phyloP scores from a whole-genome alignment of 345 rosid species.

The Leavenworthia alabamica region DNA sequence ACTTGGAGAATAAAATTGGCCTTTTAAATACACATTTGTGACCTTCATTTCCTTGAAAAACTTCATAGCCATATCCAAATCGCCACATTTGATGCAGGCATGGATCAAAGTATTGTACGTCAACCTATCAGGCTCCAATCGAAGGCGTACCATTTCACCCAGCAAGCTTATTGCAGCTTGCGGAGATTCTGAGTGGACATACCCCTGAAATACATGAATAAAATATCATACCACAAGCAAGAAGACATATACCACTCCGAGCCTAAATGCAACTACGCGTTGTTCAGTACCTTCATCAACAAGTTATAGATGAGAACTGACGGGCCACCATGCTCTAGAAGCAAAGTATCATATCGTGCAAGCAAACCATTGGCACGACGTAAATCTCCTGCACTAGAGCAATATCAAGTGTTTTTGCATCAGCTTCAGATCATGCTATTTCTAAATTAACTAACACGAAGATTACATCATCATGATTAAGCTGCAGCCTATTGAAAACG shows the following conservation, averaged over 20 bases:
- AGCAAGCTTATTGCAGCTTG: conserved; percentile 43
- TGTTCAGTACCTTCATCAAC: conserved; percentile 61
- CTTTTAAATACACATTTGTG: conserved; percentile 43
- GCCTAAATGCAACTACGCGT: not conserved
- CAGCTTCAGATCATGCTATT: conserved; percentile 2
- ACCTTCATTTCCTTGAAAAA: conserved; percentile 78
- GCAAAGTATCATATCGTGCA: conserved; percentile 55
- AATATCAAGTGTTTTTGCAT: conserved; percentile 19
- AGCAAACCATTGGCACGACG: conserved; percentile 76
- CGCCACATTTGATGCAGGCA: conserved; percentile 46
- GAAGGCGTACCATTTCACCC: conserved; percentile 43
- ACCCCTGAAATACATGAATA: conserved; percentile 41
- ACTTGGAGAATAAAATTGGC: conserved; percentile 48
- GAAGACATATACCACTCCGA: not conserved
- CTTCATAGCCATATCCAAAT: conserved; percentile 53
- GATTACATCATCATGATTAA: not conserved
- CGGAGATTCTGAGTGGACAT: conserved; percentile 46
- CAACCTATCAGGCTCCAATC: conserved; percentile 58
- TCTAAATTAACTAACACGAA: not conserved
- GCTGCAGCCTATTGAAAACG: not conserved
- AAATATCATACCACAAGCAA: not conserved
- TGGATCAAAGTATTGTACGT: conserved; percentile 60
- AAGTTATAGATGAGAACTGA: conserved; percentile 51
- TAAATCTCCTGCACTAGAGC: conserved; percentile 77
- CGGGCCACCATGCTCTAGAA: conserved; percentile 48